These are phyloP conservation scores for Patellifolia procumbens DNA, from an alignment of 179 eudicot species.

Conservation along the genomic window DNA sequence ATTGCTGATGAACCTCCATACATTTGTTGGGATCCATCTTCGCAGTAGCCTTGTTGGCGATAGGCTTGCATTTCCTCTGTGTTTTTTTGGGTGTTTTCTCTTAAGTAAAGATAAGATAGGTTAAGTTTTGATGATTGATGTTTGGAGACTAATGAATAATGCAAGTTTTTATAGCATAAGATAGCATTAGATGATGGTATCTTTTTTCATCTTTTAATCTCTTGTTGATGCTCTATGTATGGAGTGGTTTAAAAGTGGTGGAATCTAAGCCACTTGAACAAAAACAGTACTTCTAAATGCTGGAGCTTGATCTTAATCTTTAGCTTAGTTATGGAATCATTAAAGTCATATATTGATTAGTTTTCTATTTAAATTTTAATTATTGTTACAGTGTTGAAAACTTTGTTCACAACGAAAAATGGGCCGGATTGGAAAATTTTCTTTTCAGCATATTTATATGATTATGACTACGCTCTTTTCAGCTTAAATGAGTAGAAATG, in stretches of 20 bases:
- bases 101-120: not conserved
- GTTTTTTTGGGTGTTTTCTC: not conserved
- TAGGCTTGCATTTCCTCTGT: slow-evolving; percentile 22
- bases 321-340: too few species aligned
- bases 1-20: slow-evolving; percentile 1
- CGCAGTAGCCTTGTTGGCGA: slow-evolving; percentile 25
- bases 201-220: not conserved
- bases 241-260: not conserved
- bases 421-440: too few species aligned
- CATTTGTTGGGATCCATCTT: slow-evolving; percentile 19
- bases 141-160: not conserved
- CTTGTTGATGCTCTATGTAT: not conserved
- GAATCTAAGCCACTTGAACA: not conserved
- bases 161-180: not conserved
- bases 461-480: too few species aligned
- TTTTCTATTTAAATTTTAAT: too few species aligned
- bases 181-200: not conserved
- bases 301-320: too few species aligned
- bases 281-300: not conserved
- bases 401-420: too few species aligned
- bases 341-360: too few species aligned
- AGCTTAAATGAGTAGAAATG: too few species aligned
- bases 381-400: too few species aligned
- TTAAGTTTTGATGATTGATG: slow-evolving; percentile 17
- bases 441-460: too few species aligned